These are phyloP conservation scores for Candida buenavistaensis DNA, from an alignment of 1,139 yeast species.

Conservation along the genomic window DNA sequence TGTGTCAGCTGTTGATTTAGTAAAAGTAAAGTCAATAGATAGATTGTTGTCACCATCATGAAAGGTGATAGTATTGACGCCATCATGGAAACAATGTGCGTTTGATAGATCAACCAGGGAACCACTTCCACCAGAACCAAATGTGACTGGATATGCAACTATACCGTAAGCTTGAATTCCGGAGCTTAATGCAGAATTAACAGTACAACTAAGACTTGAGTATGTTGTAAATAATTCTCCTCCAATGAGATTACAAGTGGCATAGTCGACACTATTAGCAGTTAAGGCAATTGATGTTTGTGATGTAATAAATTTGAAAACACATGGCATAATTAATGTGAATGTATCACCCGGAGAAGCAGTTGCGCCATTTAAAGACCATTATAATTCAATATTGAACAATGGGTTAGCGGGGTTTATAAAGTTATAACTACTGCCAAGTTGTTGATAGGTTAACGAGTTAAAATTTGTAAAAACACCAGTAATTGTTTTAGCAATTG, in stretches of 20 bases:
- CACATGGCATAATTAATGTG: constrained; percentile 22
- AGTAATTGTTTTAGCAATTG: constrained; percentile 3
- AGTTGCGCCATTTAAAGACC: constrained; percentile 22
- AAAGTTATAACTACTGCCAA: constrained; percentile 3
- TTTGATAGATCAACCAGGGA: constrained; percentile 19
- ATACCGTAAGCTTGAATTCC: constrained; percentile 22
- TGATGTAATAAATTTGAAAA: constrained; percentile 20
- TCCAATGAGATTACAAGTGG: constrained; percentile 24
- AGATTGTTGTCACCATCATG: constrained; percentile 27
- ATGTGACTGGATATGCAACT: constrained; percentile 26
- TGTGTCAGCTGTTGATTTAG: background rate
- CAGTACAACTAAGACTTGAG: constrained; percentile 28
- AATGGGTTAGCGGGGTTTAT: constrained; percentile 17
- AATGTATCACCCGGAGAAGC: constrained; percentile 25
- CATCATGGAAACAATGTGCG: constrained; percentile 21
- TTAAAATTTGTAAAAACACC: constrained; percentile 12
- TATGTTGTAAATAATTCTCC: constrained; percentile 26
- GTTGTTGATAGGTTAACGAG: constrained; percentile 7
- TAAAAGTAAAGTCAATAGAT: constrained; percentile 18
- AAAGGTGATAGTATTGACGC: constrained; percentile 27
- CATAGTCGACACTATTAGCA: constrained; percentile 25
- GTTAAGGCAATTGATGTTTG: constrained; percentile 12
- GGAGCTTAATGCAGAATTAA: constrained; percentile 14
- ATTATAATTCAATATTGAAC: constrained; percentile 24
- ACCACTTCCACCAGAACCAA: constrained; percentile 26